Conservation (phyloP, 2,329 filamentous ascomycete genomes). For the Thelonectria blattea region DNA sequence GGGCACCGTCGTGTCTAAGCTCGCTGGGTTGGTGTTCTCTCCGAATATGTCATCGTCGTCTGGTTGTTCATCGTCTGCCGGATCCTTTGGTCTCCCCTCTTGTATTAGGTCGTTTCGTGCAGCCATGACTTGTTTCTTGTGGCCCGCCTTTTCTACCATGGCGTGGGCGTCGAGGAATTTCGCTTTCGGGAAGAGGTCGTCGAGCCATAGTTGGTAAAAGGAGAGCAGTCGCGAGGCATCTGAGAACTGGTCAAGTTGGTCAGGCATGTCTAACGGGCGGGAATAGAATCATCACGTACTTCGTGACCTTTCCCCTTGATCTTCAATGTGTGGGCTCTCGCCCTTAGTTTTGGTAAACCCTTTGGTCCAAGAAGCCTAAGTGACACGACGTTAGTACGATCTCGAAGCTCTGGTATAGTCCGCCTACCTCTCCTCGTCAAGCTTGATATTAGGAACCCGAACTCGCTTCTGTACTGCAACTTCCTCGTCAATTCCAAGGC, state of each 20-base stretch:
- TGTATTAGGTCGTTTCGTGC: conserved; percentile 85
- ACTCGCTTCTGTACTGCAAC: conserved; percentile 81
- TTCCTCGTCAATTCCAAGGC: conserved; percentile 84
- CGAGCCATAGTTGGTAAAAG: conserved; percentile 95
- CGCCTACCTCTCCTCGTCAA: conserved; percentile 77
- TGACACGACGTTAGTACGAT: neutral
- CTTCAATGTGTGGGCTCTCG: conserved; percentile 72
- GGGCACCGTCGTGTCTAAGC: conserved; percentile 43
- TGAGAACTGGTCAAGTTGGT: conserved; percentile 66
- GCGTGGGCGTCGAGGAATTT: conserved; percentile 87
- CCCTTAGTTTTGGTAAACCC: conserved; percentile 83
- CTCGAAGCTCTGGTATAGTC: neutral
- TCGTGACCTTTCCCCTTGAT: conserved; percentile 96
- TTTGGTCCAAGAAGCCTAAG: conserved; percentile 77
- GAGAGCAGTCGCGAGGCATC: conserved; percentile 83
- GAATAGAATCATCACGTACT: conserved; percentile 51
- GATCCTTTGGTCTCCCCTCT: conserved; percentile 65
- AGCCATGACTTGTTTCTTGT: conserved; percentile 77
- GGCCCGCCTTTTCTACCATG: conserved; percentile 93
- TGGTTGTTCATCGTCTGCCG: conserved; percentile 40
- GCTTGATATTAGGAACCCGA: conserved; percentile 75
- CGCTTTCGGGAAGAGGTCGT: conserved; percentile 93
- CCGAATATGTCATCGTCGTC: conserved; percentile 21
- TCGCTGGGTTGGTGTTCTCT: conserved; percentile 30
- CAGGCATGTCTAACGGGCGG: neutral